phyloP scores from a whole-genome alignment of 1,284 basidiomycete genomes.

The Ceratobasidium sp. region DNA sequence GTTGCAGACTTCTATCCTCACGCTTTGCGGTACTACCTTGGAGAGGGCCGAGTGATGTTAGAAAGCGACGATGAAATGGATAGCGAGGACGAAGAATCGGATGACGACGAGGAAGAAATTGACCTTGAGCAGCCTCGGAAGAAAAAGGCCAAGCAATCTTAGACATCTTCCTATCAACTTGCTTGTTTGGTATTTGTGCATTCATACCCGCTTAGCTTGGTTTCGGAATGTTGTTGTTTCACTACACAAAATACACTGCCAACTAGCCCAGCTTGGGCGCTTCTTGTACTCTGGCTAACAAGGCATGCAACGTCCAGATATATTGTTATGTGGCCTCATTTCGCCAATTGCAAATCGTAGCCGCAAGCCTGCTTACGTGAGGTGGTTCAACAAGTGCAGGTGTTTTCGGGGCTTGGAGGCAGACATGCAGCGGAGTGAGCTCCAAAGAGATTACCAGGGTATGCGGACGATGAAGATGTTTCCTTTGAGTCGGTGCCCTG shows the following conservation, averaged over 20 bases:
- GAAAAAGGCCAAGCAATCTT: conserved; percentile 30
- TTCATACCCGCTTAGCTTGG: background rate
- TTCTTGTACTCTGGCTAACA: too few relatives aligned
- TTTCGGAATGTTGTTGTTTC: conserved; percentile 1
- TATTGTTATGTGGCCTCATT: too few relatives aligned
- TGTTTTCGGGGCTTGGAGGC: too few relatives aligned
- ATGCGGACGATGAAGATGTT: too few relatives aligned
- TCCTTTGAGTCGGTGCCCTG: too few relatives aligned
- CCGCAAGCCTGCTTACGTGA: background rate
- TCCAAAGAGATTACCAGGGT: too few relatives aligned
- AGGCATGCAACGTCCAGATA: too few relatives aligned
- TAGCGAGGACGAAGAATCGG: conserved; percentile 35
- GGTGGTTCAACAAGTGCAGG: too few relatives aligned
- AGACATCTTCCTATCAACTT: background rate
- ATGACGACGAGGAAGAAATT: conserved; percentile 37
- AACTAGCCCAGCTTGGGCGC: too few relatives aligned
- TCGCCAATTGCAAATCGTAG: too few relatives aligned
- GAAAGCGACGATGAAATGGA: conserved; percentile 41
- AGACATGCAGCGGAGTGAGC: too few relatives aligned
- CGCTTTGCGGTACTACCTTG: conserved; percentile 82
- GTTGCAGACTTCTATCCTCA: conserved; percentile 82
- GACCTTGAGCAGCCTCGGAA: conserved; percentile 43
- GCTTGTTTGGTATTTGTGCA: background rate
- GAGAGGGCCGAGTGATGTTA: conserved; percentile 60
- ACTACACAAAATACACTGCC: background rate